Percentiles rank a stretch among this genome's conserved stretches.
Conservation (phyloP, 1,284 basidiomycete species). For the Malassezia japonica region DNA sequence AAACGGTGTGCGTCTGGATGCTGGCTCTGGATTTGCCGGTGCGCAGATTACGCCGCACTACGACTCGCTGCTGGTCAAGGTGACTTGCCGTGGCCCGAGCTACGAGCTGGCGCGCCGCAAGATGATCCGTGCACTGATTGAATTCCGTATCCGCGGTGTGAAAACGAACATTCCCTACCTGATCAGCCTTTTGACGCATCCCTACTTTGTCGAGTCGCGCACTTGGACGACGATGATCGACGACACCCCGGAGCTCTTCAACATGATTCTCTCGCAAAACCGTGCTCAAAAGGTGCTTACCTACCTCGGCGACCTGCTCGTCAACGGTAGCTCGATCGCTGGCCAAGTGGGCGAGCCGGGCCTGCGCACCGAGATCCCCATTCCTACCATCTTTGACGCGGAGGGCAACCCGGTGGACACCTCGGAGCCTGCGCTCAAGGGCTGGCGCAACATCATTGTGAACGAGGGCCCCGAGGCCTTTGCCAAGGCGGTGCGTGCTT, state of each 20-base stretch:
- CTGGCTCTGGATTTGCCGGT: constrained; percentile 93
- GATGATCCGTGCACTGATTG: constrained; percentile 96
- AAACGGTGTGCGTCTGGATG: constrained; percentile 94
- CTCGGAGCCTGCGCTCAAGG: constrained; percentile 69
- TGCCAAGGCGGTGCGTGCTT: constrained; percentile 91
- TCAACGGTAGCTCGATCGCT: constrained; percentile 95
- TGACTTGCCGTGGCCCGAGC: constrained; percentile 87
- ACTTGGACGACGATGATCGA: constrained; percentile 87
- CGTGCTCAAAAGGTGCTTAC: constrained; percentile 93
- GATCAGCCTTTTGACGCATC: constrained; percentile 94
- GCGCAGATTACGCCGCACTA: constrained; percentile 99
- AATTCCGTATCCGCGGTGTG: constrained; percentile 98
- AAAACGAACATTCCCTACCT: constrained; percentile 97
- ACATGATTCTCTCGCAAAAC: constrained; percentile 93
- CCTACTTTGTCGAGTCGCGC: constrained; percentile 86
- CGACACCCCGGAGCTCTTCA: constrained; percentile 97
- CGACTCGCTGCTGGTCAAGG: constrained; percentile 94
- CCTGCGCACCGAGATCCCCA: constrained; percentile 74
- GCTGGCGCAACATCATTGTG: constrained; percentile 98
- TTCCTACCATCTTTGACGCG: constrained; percentile 71
- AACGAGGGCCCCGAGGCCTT: constrained; percentile 97
- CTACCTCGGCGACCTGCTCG: constrained; percentile 93
- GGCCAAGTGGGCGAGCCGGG: constrained; percentile 90
- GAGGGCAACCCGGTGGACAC: constrained; percentile 67
- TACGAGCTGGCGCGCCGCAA: constrained; percentile 97